A percentile compares a stretch with the other conserved stretches of the same genome.
Conservation (phyloP, 176 grass and related monocot species). For the Avena eriantha region DNA sequence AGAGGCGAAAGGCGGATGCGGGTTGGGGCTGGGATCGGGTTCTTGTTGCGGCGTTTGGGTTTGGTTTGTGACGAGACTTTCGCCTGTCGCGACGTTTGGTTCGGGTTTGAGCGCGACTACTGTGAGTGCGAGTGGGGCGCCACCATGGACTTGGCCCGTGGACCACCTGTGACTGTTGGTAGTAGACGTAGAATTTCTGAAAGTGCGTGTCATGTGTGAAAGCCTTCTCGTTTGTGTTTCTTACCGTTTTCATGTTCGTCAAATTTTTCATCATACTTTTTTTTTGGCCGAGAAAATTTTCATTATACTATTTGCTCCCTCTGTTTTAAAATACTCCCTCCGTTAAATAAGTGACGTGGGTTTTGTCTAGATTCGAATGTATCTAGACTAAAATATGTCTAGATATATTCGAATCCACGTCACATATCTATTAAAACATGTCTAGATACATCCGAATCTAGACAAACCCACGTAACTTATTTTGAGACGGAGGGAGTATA, state of each 20-base stretch:
- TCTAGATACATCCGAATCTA: too few relatives aligned
- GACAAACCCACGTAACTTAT: too few relatives aligned
- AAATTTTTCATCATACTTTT: not conserved
- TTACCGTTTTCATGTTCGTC: not conserved
- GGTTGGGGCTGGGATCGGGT: not conserved
- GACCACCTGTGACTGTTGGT: conserved; percentile 29
- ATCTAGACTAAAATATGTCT: too few relatives aligned
- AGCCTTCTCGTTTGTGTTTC: not conserved
- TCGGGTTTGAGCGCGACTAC: not conserved
- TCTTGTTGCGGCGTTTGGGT: conserved; percentile 25
- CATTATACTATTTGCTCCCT: too few relatives aligned
- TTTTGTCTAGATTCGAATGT: too few relatives aligned
- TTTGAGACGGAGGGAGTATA: too few relatives aligned
- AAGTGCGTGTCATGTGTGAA: not conserved
- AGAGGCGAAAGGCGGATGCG: not conserved
- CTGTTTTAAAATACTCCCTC: too few relatives aligned
- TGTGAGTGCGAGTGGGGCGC: not conserved
- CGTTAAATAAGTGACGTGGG: too few relatives aligned
- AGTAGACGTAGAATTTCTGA: not conserved
- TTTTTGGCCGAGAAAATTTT: too few relatives aligned
- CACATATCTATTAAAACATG: too few relatives aligned
- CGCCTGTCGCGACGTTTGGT: conserved; percentile 25
- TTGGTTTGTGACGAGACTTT: not conserved
- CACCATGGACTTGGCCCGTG: conserved; percentile 25
- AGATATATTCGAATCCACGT: too few relatives aligned